Percentiles rank a stretch among this genome's conserved stretches.
Evolutionary conservation across 2,329 filamentous ascomycete genomes (phyloP).

Genomic region (Colletotrichum sp.): DNA sequence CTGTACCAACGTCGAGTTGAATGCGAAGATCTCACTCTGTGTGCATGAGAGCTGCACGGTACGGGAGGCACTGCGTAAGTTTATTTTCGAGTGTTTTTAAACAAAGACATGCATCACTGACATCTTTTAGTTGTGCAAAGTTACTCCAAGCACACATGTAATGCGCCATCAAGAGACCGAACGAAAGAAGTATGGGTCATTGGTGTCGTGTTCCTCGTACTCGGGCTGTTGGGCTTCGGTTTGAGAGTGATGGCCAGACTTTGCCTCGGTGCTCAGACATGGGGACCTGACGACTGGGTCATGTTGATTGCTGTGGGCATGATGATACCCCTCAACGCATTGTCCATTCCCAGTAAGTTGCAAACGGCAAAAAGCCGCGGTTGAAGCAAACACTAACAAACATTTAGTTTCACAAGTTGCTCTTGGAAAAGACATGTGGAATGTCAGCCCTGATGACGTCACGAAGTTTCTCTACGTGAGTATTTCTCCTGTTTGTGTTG

Average conservation of each 20-base stretch:
- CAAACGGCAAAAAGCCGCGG: neutral
- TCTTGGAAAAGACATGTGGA: constrained; percentile 43
- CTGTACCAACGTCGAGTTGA: constrained; percentile 26
- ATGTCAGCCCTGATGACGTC: constrained; percentile 27
- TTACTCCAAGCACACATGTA: constrained; percentile 29
- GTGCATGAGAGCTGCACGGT: constrained; percentile 22
- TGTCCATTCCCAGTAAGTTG: neutral
- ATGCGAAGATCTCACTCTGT: constrained; percentile 21
- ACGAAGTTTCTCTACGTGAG: constrained; percentile 32
- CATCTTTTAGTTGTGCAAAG: neutral
- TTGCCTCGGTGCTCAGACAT: constrained; percentile 26
- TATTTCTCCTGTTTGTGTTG: neutral
- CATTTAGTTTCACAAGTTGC: constrained; percentile 28
- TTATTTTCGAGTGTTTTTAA: too few relatives aligned
- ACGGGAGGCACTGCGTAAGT: constrained; percentile 17
- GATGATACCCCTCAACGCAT: constrained; percentile 10
- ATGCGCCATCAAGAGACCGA: constrained; percentile 28
- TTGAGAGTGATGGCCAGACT: constrained; percentile 32
- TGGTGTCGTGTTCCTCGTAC: constrained; percentile 27
- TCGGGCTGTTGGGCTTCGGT: constrained; percentile 32
- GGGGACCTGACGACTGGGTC: constrained; percentile 44
- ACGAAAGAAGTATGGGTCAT: constrained; percentile 27
- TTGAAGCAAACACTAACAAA: constrained; percentile 14
- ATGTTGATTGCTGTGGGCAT: constrained; percentile 32
- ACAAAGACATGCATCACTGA: neutral